These are phyloP conservation scores for Quercus phellos DNA, from an alignment of 331 rosid species.

Conservation along the genomic window DNA sequence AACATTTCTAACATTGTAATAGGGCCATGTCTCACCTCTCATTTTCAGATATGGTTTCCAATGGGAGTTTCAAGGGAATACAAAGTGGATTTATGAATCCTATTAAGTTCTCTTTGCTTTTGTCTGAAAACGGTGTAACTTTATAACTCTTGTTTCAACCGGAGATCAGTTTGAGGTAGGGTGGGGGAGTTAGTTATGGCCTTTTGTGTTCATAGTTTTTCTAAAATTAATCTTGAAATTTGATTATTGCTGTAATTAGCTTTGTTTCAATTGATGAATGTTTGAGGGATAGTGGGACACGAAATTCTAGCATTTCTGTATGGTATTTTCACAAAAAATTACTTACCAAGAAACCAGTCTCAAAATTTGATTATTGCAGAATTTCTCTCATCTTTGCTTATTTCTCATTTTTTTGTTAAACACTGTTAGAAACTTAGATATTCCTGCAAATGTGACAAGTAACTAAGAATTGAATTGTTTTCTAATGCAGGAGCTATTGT, in stretches of 20 bases:
- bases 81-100: background rate
- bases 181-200: background rate
- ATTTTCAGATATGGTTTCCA: background rate
- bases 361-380: background rate
- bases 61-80: background rate
- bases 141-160: background rate
- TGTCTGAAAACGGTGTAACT: background rate
- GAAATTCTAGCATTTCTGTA: too few species aligned
- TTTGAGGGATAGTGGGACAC: too few species aligned
- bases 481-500: slow-evolving; percentile 63
- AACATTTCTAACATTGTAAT: too few species aligned
- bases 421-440: background rate
- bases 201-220: background rate
- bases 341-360: background rate
- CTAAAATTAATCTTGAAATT: background rate
- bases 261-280: too few species aligned
- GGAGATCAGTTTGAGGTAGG: background rate
- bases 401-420: background rate
- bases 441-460: background rate
- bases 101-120: background rate
- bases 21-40: too few species aligned
- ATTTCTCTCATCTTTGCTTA: background rate
- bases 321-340: background rate
- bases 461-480: slow-evolving; percentile 7
- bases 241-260: background rate